Percentiles rank a stretch among this genome's conserved stretches.
These are phyloP conservation scores for Colletotrichum phormii DNA, from an alignment of 2,329 filamentous ascomycete species.

Conservation along the genomic window DNA sequence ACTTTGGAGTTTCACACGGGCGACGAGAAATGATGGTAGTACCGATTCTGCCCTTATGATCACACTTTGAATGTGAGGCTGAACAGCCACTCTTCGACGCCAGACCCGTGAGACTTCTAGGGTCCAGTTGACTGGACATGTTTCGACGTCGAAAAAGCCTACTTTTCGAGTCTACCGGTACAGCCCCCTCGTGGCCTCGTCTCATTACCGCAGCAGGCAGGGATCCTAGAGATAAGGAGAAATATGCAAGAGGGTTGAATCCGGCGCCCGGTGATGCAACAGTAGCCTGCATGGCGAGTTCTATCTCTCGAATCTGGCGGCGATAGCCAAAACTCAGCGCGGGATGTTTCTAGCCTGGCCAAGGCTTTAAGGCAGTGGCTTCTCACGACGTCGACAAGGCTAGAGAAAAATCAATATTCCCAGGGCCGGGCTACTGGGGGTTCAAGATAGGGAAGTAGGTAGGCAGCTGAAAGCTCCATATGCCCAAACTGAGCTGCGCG, in stretches of 20 bases:
- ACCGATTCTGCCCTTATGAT: background rate
- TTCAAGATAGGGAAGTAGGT: constrained; percentile 18
- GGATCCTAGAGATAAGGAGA: constrained; percentile 23
- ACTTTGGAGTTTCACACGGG: too few relatives aligned
- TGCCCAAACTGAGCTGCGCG: background rate
- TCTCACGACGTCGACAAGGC: background rate
- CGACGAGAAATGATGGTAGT: background rate
- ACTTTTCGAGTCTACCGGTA: background rate
- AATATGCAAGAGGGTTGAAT: constrained; percentile 3
- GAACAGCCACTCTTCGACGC: background rate
- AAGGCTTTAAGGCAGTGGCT: background rate
- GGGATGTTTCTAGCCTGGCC: constrained; percentile 4
- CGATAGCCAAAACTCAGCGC: background rate
- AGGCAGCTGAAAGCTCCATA: background rate
- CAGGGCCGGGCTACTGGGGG: constrained; percentile 7
- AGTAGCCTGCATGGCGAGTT: constrained; percentile 11
- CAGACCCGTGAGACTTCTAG: background rate
- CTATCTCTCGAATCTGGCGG: background rate
- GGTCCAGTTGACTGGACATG: background rate
- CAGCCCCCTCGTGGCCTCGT: background rate
- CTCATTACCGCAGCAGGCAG: background rate
- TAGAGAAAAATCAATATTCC: constrained; percentile 2
- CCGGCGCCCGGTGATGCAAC: constrained; percentile 20
- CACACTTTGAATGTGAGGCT: background rate
- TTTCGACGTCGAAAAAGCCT: background rate